phyloP scores from a whole-genome alignment of 768 basidiomycete genomes.

The Agaricus blazei region DNA sequence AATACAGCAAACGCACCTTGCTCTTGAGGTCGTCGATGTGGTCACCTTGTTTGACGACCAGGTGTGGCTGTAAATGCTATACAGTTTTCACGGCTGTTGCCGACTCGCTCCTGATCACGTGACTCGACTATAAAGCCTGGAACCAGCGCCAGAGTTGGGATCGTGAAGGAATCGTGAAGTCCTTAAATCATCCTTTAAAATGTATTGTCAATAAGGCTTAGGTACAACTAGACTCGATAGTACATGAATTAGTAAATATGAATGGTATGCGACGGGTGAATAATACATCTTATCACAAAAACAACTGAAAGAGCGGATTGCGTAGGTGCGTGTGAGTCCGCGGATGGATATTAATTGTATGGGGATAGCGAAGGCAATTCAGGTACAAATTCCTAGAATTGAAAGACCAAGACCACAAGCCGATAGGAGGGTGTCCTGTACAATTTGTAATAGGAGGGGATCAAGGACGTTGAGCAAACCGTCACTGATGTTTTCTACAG shows the following conservation, averaged over 20 bases:
- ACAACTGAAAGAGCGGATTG: not conserved
- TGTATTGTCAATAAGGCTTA: too few species aligned
- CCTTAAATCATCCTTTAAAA: too few species aligned
- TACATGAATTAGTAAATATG: too few species aligned
- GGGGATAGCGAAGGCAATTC: conserved; percentile 14
- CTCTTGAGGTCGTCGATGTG: conserved; percentile 38
- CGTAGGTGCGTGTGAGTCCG: too few species aligned
- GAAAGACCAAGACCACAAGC: conserved; percentile 21
- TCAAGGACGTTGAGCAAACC: conserved; percentile 36
- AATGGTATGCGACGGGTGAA: too few species aligned
- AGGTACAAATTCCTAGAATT: conserved; percentile 27
- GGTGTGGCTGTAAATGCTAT: conserved; percentile 35
- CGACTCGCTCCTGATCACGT: conserved; percentile 18
- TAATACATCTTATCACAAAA: too few species aligned
- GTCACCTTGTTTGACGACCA: conserved; percentile 15
- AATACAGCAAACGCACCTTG: conserved; percentile 27
- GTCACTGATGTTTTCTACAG: conserved; percentile 44
- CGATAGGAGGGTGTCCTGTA: conserved; percentile 21
- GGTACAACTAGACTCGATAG: too few species aligned
- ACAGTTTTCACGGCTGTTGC: conserved; percentile 38
- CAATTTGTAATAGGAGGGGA: conserved; percentile 27
- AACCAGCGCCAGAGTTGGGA: too few species aligned
- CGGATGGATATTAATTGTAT: conserved; percentile 27
- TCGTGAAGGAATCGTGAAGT: too few species aligned
- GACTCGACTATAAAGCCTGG: too few species aligned